Evolutionary conservation across 2,329 filamentous ascomycete genomes (phyloP), one percentile per base, ranked within the genome.

Genomic region (Exophiala spinifera): DNA sequence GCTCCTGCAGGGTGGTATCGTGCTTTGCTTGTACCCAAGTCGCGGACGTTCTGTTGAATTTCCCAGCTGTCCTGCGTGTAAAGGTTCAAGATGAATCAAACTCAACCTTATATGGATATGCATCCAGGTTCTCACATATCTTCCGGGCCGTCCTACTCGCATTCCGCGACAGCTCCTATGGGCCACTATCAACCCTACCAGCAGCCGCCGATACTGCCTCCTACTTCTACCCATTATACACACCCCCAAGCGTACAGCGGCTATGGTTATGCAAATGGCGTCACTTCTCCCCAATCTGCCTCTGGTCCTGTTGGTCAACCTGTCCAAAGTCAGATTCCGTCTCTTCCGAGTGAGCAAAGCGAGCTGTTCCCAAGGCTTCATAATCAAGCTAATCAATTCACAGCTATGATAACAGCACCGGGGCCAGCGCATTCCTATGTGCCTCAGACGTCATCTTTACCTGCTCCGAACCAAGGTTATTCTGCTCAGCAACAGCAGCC

Each of bases 91-190:
- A 96, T 96, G 91, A 95, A 95, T 76, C 86, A 87, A 73, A 81
- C 82, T 65, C 82, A 84, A 67, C 79, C 84, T 64, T 92, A 95
- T 65, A 88, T 95, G 85, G 94, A 95, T 72, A 91, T 94, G 67
- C 81, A 86, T 69, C 49, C 59, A 13, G 77, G 82, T 61, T 76
- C 80, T 65, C 88, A 94, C 72, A 86, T 95, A 78, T 88, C 88
- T 65, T 82, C 85, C 63, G 86, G 86, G 57, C 88, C 89, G 69
- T 79, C 84, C 56, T 88, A 87, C 55, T 86, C 88, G 8, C 87
- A 91, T 69, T 85, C 88, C 19, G 87, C 88, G 43, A 87, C 89
- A 13, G 88, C 90, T 55, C 80, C 79, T 48, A 80, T 95, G 71
- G 77, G 82, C 42, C 88, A 91, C 64, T 95, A 96, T 71, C 76